Base-by-base conservation (phyloP, 1,284 basidiomycete genomes). In the Fomitopsis palustris region DNA sequence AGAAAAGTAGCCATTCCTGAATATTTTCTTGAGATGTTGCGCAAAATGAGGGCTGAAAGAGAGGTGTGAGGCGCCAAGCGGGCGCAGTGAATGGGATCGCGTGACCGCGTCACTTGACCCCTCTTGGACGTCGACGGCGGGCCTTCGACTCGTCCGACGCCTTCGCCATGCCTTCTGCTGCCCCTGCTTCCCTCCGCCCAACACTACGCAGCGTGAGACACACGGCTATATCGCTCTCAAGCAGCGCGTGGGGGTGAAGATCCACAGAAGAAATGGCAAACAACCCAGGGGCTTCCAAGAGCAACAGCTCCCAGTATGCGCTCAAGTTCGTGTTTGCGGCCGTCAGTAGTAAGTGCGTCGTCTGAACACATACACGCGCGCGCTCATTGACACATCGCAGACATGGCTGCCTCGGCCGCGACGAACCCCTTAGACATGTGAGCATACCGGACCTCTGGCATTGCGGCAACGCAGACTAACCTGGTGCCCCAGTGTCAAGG, bases 361-460 rank as follows among this genome's bases (percentile, higher is more conserved):
- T 53, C 1, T 10, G 23, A 27, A 16, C 16, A 8, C 8, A 10
- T 6, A 35, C 23, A 6, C 17, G 31, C 27, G 21, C 4, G 39
- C 19, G 5, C 9, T 23, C 12, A 33, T 2, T 3, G 41, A 17
- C 27, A 45, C 9, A 45, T 7, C 56, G 12, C 14, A 77, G 75
- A 75, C 51, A 75, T 76, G 72, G 61, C 69, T 4, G 73, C 74
- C 0, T 76, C 75, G 9, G 74, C 69, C 17, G 68, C 74, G 39
- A 75, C 69, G 57, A 77, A 77, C 54, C 75, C 75, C 2, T 63
- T 74, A 35, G 75, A 77, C 57, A 73, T 77, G 72, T 75, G 54
- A 62, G 70, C 66, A 3, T 35, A 14, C 23, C 35, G 16, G 35
- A 8, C 35, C 37, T 12, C 19, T 37, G 37, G 3, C 4, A 19